A percentile compares a stretch with the other conserved stretches of the same genome.
Conservation (phyloP, 192 early-diverging fungal genomes). For the Coemansia sp. region DNA sequence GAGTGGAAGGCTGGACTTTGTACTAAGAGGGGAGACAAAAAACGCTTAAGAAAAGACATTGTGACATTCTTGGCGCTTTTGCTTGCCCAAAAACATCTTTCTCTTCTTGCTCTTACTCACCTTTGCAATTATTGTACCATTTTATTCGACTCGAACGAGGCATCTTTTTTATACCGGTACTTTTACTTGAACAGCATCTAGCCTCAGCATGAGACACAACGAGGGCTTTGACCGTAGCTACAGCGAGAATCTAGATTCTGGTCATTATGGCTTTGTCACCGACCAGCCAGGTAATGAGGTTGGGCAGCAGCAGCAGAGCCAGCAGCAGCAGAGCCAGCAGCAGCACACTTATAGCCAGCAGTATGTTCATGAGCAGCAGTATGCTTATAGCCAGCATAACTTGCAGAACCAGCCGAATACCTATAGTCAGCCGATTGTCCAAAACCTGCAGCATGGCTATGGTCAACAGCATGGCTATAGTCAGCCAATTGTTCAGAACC, state of each 20-base stretch:
- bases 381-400: background rate
- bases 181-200: background rate
- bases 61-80: background rate
- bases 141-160: background rate
- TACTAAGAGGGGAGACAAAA: background rate
- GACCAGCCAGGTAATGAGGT: background rate
- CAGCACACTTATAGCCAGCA: background rate
- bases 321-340: background rate
- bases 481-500: background rate
- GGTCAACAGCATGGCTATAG: background rate
- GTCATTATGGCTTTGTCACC: background rate
- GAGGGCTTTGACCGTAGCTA: background rate
- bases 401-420: background rate
- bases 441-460: background rate
- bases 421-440: background rate
- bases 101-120: background rate
- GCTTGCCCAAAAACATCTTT: background rate
- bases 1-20: background rate
- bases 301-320: background rate
- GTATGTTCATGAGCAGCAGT: background rate
- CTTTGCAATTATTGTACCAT: background rate
- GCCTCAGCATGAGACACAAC: background rate
- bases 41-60: background rate
- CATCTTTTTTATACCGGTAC: slow-evolving; percentile 1
- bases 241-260: background rate